A percentile compares a stretch with the other conserved stretches of the same genome.
Conservation (phyloP, 2,329 filamentous ascomycete species). For the Fusarium nematophilum region DNA sequence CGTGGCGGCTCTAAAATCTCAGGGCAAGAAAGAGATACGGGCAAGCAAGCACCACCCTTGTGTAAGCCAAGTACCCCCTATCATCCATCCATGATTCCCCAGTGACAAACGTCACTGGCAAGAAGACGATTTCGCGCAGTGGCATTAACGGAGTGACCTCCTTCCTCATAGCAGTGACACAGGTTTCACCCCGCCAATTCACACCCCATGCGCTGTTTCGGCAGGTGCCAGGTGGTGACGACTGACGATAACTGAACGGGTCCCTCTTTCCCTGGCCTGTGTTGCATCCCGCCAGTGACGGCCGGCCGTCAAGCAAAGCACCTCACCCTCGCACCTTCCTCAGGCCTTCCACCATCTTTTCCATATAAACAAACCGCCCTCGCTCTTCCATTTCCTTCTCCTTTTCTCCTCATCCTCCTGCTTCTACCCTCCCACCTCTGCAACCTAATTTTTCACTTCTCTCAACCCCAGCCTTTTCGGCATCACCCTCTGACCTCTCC, state of each 20-base stretch:
- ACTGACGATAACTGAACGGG: slow-evolving; percentile 16
- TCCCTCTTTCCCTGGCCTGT: slow-evolving; percentile 4
- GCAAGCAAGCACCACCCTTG: too few species aligned
- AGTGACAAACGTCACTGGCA: neutral
- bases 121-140: slow-evolving; percentile 4
- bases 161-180: slow-evolving; percentile 22
- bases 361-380: slow-evolving; percentile 33
- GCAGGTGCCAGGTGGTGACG: slow-evolving; percentile 6
- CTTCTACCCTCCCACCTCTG: slow-evolving; percentile 2
- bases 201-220: slow-evolving; percentile 20
- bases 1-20: neutral
- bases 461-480: slow-evolving; percentile 10
- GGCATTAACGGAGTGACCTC: slow-evolving; percentile 16
- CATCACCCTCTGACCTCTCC: slow-evolving; percentile 18
- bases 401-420: neutral
- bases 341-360: slow-evolving; percentile 19
- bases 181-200: slow-evolving; percentile 27
- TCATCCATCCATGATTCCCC: neutral
- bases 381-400: slow-evolving; percentile 9
- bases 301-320: slow-evolving; percentile 5
- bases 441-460: neutral
- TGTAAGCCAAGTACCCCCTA: too few species aligned
- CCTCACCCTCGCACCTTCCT: slow-evolving; percentile 13
- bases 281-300: slow-evolving; percentile 22
- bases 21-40: too few species aligned